A percentile compares a stretch with the other conserved stretches of the same genome.
Conservation (phyloP, 108 stramenopile species). For the Fragilaria radians region DNA sequence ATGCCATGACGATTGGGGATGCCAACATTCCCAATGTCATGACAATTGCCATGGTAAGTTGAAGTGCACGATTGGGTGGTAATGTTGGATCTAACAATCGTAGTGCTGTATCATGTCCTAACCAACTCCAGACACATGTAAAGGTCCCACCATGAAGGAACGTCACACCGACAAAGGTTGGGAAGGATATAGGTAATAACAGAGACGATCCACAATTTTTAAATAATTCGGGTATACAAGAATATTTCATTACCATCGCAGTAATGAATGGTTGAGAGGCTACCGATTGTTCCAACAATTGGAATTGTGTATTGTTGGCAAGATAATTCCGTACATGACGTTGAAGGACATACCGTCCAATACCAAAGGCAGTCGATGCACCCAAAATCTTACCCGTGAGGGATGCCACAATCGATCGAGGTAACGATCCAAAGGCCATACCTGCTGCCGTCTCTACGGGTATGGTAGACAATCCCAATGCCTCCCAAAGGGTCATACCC, state of each 20-base stretch:
- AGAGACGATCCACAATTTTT: constrained; percentile 62
- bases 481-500: constrained; percentile 41
- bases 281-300: constrained; percentile 33
- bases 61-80: constrained; percentile 12
- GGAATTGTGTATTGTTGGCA: constrained; percentile 41
- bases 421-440: constrained; percentile 51
- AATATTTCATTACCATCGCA: constrained; percentile 54
- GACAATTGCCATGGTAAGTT: constrained; percentile 14
- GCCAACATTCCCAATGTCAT: constrained; percentile 30
- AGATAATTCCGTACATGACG: constrained; percentile 32
- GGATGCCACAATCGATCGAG: constrained; percentile 24
- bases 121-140: constrained; percentile 62
- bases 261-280: constrained; percentile 32
- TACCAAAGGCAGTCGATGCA: constrained; percentile 44
- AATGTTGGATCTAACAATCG: constrained; percentile 5
- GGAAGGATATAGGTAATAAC: neutral
- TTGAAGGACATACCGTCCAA: constrained; percentile 43
- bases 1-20: constrained; percentile 33
- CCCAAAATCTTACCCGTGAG: constrained; percentile 59
- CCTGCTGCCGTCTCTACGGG: constrained; percentile 55
- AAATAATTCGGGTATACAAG: constrained; percentile 70
- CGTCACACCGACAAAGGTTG: constrained; percentile 12
- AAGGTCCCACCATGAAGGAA: constrained; percentile 61
- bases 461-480: constrained; percentile 39
- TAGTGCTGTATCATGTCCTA: constrained; percentile 59